Evolutionary conservation across 352 stramenopile species (phyloP), one percentile per base, ranked within the genome.

Genomic region (Globisporangium spiculum): DNA sequence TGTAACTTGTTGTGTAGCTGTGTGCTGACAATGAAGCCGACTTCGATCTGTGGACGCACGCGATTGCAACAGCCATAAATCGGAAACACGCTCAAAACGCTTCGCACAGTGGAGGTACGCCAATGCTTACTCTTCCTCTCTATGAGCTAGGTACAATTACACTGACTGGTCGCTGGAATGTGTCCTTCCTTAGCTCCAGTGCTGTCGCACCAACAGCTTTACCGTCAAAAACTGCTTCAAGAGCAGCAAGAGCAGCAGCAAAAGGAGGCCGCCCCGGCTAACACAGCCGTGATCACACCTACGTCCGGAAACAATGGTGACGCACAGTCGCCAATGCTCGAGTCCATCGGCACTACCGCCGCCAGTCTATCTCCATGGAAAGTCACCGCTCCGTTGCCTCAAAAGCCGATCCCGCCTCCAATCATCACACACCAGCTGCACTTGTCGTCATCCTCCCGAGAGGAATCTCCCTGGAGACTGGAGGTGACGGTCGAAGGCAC

Each of bases 41-140:
- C 60, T 95, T 92, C 73, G 78, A 93, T 69, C 76, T 82, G 2
- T 95, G 88, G 88, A 93, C 86, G 2, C 79, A 78, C 58, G 84
- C 88, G 26, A 93, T 95, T 52, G 80, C 88, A 0, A 79, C 90
- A 52, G 76, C 76, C 4, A 90, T 95, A 64, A 93, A 95, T 46
- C 76, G 84, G 22, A 95, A 95, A 46, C 83, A 91, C 63, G 67
- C 71, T 2, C 60, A 67, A 14, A 75, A 77, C 27, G 67, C 44
- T 18, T 68, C 77, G 56, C 52, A 57, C 14, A 60, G 66, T 22
- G 64, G 63, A 66, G 55, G 44, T 67, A 60, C 18, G 44, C 18
- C 44, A 24, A 22, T 22, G 41, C 14, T 48, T 2, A 34, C 55
- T 60, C 41, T 27, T 32, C 0, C 8, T 20, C 9, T 36, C 22